A percentile compares a stretch with the other conserved stretches of the same genome.
Evolutionary conservation across 805 yeast species (phyloP).

Genomic region (Komagataella pseudopastoris): DNA sequence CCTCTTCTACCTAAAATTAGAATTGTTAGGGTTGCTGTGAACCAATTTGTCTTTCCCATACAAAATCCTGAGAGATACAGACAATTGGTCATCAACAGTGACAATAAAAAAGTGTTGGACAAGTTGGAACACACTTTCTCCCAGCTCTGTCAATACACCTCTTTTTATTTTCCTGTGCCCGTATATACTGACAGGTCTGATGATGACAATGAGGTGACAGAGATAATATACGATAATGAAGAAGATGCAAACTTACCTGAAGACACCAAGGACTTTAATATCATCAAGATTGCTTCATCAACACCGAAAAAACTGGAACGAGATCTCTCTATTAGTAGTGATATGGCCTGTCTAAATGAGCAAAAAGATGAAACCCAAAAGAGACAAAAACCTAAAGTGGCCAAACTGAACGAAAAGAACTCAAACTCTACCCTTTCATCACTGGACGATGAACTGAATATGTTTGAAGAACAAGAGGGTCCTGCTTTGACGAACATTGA

Average conservation of each 20-base stretch:
- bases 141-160: conserved; percentile 10
- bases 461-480: neutral
- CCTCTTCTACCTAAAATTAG: conserved; percentile 59
- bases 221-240: neutral
- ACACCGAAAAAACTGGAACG: neutral
- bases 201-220: neutral
- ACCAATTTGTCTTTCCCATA: conserved; percentile 47
- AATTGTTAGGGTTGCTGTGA: conserved; percentile 32
- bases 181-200: neutral
- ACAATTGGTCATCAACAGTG: conserved; percentile 31
- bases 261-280: neutral
- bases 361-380: neutral
- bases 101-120: conserved; percentile 14
- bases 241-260: neutral
- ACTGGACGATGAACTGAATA: neutral
- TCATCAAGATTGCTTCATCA: neutral
- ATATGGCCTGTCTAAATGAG: neutral
- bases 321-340: neutral
- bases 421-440: neutral
- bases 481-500: neutral
- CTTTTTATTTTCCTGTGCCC: conserved; percentile 6
- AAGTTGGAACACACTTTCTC: conserved; percentile 12
- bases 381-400: neutral
- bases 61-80: conserved; percentile 70
- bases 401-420: neutral